Base-by-base conservation (phyloP, 768 basidiomycete species). In the Heimioporus sp. region DNA sequence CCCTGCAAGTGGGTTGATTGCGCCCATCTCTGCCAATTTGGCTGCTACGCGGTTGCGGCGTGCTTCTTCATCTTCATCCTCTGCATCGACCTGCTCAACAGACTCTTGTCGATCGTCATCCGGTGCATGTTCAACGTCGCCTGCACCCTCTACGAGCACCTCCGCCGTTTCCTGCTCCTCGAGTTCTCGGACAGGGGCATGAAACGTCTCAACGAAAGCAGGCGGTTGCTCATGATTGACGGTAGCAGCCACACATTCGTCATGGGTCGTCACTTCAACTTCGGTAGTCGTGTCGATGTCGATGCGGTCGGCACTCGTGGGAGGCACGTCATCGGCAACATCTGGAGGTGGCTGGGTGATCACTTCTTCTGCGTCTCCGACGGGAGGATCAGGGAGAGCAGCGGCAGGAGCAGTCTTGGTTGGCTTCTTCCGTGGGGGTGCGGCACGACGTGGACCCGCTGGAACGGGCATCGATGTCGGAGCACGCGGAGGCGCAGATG, bases 401-500 rank as follows among this genome's bases (percentile, higher is more conserved):
- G 49, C 11, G 2, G 76, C 69, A 11, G 77, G 68, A n/a, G 75
- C 71, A 1, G 80, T 77, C 65, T 81, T 86, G 43, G 72, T 72
- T 6, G 75, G 63, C 61, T 87, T 87, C 69, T 77, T 83, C 38
- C 90, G 76, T 10, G 91, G 90, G 43, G 87, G 89, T 4, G 77
- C 90, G 21, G 87, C 78, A 5, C 90, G 80, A 40, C 86, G 82
- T 39, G 90, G 90, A 16, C 75, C 84, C 13, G 80, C 78, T 13
- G 90, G 88, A 5, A 89, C 75, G 19, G 90, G 88, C 84, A 92
- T 91, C 0, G 81, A 74, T 6, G 73, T 54, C 16, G 81, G 80
- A 20, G 67, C 71, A 34, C 75, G 76, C 11, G 73, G 50, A 5
- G 71, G 59, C 32, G 69, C 67, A 17, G 65, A 62, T 3, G 62